Percentiles rank a stretch among this genome's conserved stretches.
Evolutionary conservation across 371 early-diverging fungal species (phyloP).

Genomic region (Caulochytrium protostelioides): DNA sequence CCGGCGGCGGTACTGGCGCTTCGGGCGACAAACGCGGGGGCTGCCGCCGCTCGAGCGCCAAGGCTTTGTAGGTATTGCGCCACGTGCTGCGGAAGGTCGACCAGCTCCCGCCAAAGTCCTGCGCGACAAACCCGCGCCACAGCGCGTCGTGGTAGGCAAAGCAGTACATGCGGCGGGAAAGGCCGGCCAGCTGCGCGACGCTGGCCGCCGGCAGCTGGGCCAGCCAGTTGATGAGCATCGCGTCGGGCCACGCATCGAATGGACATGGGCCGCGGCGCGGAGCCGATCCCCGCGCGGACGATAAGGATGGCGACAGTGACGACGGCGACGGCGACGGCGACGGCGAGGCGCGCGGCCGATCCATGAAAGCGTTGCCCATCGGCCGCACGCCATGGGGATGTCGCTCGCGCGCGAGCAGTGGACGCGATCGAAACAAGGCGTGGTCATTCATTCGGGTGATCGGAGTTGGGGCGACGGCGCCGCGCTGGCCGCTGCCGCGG

Average conservation of each 20-base stretch:
- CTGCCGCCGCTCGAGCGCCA: background rate
- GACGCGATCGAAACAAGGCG: no score
- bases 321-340: constrained; percentile 18
- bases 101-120: constrained; percentile 22
- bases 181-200: constrained; percentile 16
- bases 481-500: no score
- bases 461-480: no score
- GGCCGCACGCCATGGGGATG: constrained; percentile 40
- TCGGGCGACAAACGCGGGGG: constrained; percentile 2
- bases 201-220: constrained; percentile 8
- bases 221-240: constrained; percentile 10
- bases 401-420: no score
- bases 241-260: constrained; percentile 24
- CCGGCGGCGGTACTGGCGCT: constrained; percentile 2
- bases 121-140: constrained; percentile 26
- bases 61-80: constrained; percentile 19
- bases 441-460: no score
- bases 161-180: constrained; percentile 20
- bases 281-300: no score
- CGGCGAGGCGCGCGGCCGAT: constrained; percentile 5
- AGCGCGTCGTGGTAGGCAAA: constrained; percentile 27
- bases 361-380: constrained; percentile 30
- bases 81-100: constrained; percentile 20
- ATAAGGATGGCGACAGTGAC: constrained; percentile 18
- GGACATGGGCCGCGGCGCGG: no score